These are phyloP conservation scores for Hansenula sp. DNA, from an alignment of 1,139 yeast genomes.

Conservation along the genomic window DNA sequence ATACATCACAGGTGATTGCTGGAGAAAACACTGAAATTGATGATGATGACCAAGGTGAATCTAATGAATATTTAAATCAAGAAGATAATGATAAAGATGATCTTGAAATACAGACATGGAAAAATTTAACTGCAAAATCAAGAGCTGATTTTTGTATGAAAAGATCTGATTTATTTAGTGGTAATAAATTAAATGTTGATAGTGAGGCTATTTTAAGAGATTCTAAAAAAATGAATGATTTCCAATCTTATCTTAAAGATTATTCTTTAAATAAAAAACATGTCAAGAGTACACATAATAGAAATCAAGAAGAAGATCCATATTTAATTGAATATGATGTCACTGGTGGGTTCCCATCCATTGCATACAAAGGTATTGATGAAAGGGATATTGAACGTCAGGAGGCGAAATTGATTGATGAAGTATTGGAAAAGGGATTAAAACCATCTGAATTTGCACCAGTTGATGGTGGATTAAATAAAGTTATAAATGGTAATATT, in stretches of 20 bases:
- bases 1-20: not conserved
- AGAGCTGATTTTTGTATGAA: constrained; percentile 71
- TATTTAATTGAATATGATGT: constrained; percentile 82
- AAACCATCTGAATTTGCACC: constrained; percentile 37
- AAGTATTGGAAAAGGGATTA: constrained; percentile 30
- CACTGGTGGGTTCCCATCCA: constrained; percentile 72
- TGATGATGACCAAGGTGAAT: constrained; percentile 26
- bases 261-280: constrained; percentile 23
- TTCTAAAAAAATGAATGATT: constrained; percentile 50
- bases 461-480: constrained; percentile 53
- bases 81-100: constrained; percentile 57
- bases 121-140: constrained; percentile 70
- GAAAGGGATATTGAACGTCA: constrained; percentile 40
- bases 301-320: constrained; percentile 23
- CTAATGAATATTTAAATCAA: constrained; percentile 29
- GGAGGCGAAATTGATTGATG: constrained; percentile 43
- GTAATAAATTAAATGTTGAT: constrained; percentile 52
- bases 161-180: constrained; percentile 63
- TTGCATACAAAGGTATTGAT: constrained; percentile 50
- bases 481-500: constrained; percentile 61
- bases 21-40: constrained; percentile 23
- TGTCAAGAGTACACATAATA: constrained; percentile 13
- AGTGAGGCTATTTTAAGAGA: constrained; percentile 66
- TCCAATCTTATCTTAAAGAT: constrained; percentile 23
- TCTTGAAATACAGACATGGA: constrained; percentile 77